Percentiles rank a stretch among this genome's conserved stretches.
Evolutionary conservation across 2,329 filamentous ascomycete genomes (phyloP).

Genomic region (Neurospora sp.): DNA sequence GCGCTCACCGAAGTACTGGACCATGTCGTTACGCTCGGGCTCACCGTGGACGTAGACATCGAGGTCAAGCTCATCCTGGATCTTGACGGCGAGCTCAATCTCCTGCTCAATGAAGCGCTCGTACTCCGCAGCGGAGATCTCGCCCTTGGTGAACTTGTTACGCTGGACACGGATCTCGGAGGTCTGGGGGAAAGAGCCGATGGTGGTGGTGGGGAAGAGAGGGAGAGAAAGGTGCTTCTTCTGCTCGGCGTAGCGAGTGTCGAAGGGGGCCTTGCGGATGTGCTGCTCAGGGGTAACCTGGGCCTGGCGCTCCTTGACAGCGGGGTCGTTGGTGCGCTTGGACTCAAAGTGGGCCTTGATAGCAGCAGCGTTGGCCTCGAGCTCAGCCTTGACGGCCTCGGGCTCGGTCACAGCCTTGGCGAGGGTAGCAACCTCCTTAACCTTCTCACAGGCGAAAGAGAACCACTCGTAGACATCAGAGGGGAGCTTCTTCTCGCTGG

Average conservation of each 20-base stretch:
- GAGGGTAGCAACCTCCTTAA: slow-evolving; percentile 78
- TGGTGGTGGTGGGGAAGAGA: slow-evolving; percentile 97
- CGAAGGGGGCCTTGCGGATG: slow-evolving; percentile 87
- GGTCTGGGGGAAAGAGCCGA: slow-evolving; percentile 98
- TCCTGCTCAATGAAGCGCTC: slow-evolving; percentile 99
- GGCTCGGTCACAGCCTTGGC: slow-evolving; percentile 95
- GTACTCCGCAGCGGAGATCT: slow-evolving; percentile 86
- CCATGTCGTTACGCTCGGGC: slow-evolving; percentile 99
- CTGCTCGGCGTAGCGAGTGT: slow-evolving; percentile 75
- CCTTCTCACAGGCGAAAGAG: slow-evolving; percentile 95
- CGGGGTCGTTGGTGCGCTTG: slow-evolving; percentile 89
- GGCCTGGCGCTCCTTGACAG: slow-evolving; percentile 93
- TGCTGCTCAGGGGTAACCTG: slow-evolving; percentile 77
- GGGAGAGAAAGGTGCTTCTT: slow-evolving; percentile 88
- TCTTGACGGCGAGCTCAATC: slow-evolving; percentile 88
- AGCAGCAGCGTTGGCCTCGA: slow-evolving; percentile 95
- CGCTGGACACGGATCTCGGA: slow-evolving; percentile 95
- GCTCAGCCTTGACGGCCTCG: slow-evolving; percentile 72
- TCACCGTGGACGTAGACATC: slow-evolving; percentile 98
- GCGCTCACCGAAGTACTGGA: slow-evolving; percentile 99
- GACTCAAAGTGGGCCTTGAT: slow-evolving; percentile 85
- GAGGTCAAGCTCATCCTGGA: slow-evolving; percentile 95
- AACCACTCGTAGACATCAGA: slow-evolving; percentile 95
- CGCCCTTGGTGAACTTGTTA: slow-evolving; percentile 98
- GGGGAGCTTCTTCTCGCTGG: slow-evolving; percentile 97